A percentile compares a stretch with the other conserved stretches of the same genome.
phyloP scores from a whole-genome alignment of 2,329 filamentous ascomycete species.

The Xylariaceae sp. region DNA sequence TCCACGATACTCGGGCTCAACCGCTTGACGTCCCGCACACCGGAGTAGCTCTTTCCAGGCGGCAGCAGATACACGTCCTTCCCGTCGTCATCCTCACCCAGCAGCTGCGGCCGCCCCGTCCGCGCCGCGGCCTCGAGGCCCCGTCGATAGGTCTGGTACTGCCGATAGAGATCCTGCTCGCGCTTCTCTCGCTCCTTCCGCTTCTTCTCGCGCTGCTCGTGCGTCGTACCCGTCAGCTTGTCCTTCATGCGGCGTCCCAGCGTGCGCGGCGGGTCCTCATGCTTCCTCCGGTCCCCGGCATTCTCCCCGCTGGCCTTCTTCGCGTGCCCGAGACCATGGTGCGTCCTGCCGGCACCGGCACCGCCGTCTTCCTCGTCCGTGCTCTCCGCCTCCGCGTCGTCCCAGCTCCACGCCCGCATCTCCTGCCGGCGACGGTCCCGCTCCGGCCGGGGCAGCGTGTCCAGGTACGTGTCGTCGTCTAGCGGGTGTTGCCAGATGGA shows the following conservation, averaged over 20 bases:
- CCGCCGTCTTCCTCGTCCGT: conserved; percentile 37
- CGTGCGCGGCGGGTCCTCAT: conserved; percentile 21
- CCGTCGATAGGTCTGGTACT: conserved; percentile 44
- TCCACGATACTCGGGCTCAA: conserved; percentile 23
- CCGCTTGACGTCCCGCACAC: conserved; percentile 10
- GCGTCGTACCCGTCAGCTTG: conserved; percentile 52
- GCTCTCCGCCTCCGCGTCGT: conserved; percentile 39
- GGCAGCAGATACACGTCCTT: conserved; percentile 56
- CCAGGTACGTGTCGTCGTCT: conserved; percentile 52
- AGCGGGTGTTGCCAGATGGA: conserved; percentile 60
- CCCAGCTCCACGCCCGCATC: conserved; percentile 27
- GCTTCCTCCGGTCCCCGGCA: not conserved
- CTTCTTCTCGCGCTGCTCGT: conserved; percentile 46
- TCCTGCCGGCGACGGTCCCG: conserved; percentile 40
- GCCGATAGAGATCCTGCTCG: conserved; percentile 47
- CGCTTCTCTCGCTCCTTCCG: conserved; percentile 42
- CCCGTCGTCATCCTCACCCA: conserved; percentile 50
- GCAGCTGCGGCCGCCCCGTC: conserved; percentile 51
- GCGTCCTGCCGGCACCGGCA: too few relatives aligned
- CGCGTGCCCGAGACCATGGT: not conserved
- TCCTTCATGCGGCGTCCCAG: conserved; percentile 57
- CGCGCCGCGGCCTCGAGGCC: conserved; percentile 41
- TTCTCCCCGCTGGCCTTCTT: not conserved
- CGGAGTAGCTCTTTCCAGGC: conserved; percentile 30
- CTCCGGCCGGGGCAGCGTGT: conserved; percentile 42